phyloP scores from a whole-genome alignment of 306 rosid genomes.

The Boehmeria nivea region DNA sequence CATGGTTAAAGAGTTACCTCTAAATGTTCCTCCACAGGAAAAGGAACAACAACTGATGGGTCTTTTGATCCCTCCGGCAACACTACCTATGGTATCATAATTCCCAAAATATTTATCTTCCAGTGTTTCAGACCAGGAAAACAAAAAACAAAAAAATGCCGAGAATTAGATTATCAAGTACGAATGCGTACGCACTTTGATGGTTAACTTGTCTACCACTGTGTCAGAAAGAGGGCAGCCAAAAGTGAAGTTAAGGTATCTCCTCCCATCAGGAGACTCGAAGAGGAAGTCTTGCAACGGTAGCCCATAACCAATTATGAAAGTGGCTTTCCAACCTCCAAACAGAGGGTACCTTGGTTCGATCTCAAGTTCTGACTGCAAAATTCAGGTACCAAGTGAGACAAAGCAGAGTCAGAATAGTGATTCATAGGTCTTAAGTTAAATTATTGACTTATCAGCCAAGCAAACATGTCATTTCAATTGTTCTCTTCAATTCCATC shows the following conservation, averaged over 20 bases:
- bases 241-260: constrained; percentile 91
- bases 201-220: constrained; percentile 72
- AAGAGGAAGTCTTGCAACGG: constrained; percentile 95
- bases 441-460: too few species aligned
- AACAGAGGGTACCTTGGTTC: constrained; percentile 96
- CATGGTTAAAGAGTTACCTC: constrained; percentile 48
- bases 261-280: constrained; percentile 79
- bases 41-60: constrained; percentile 69
- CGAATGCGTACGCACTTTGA: constrained; percentile 52
- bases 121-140: constrained; percentile 8
- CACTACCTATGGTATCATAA: constrained; percentile 57
- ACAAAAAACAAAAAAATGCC: constrained; percentile 11
- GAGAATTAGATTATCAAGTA: constrained; percentile 13
- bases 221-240: constrained; percentile 85
- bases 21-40: constrained; percentile 65
- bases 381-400: constrained; percentile 17
- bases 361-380: constrained; percentile 94
- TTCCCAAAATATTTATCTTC: constrained; percentile 8
- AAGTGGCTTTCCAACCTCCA: constrained; percentile 98
- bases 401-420: background rate
- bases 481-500: too few species aligned
- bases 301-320: constrained; percentile 80
- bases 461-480: too few species aligned
- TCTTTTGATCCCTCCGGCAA: constrained; percentile 91
- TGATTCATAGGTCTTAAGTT: background rate